These are phyloP conservation scores for Penicillium sp. DNA, from an alignment of 2,329 filamentous ascomycete genomes.

Conservation along the genomic window DNA sequence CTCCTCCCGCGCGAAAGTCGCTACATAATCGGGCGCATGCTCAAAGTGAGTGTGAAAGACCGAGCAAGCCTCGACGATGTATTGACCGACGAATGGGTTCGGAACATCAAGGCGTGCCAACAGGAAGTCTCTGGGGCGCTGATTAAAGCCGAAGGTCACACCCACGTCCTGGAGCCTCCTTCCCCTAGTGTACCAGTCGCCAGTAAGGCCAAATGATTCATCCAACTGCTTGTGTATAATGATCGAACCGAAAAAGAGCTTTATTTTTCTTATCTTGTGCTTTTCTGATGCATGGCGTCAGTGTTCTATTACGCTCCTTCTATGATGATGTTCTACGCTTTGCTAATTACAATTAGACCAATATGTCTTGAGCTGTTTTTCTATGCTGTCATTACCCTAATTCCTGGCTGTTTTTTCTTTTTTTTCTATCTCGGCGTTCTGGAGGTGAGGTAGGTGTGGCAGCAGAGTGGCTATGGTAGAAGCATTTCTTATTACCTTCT, in stretches of 20 bases:
- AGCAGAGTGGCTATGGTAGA: slow-evolving; percentile 24
- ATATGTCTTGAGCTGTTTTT: slow-evolving; percentile 15
- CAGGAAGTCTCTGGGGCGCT: slow-evolving; percentile 76
- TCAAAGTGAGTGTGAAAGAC: slow-evolving; percentile 82
- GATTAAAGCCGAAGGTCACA: slow-evolving; percentile 75
- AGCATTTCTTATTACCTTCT: slow-evolving; percentile 15
- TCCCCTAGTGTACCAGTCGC: slow-evolving; percentile 39
- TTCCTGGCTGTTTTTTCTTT: slow-evolving; percentile 12
- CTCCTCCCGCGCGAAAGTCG: slow-evolving; percentile 87
- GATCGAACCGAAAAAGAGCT: slow-evolving; percentile 13
- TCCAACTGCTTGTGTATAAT: slow-evolving; percentile 17
- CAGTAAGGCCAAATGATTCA: slow-evolving; percentile 42
- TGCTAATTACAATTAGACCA: slow-evolving; percentile 12
- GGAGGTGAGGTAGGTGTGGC: slow-evolving; percentile 18
- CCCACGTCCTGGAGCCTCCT: slow-evolving; percentile 79
- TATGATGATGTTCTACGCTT: slow-evolving; percentile 15
- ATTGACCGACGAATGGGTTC: slow-evolving; percentile 87
- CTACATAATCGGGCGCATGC: slow-evolving; percentile 89
- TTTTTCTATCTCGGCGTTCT: slow-evolving; percentile 25
- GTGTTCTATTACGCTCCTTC: slow-evolving; percentile 18
- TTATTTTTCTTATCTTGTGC: slow-evolving; percentile 3
- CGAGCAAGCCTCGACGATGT: slow-evolving; percentile 87
- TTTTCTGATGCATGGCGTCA: slow-evolving; percentile 15
- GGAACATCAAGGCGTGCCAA: slow-evolving; percentile 79
- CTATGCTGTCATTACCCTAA: slow-evolving; percentile 14